Conservation (phyloP, 371 early-diverging fungal genomes). For the Dentiscutata heterogama region DNA sequence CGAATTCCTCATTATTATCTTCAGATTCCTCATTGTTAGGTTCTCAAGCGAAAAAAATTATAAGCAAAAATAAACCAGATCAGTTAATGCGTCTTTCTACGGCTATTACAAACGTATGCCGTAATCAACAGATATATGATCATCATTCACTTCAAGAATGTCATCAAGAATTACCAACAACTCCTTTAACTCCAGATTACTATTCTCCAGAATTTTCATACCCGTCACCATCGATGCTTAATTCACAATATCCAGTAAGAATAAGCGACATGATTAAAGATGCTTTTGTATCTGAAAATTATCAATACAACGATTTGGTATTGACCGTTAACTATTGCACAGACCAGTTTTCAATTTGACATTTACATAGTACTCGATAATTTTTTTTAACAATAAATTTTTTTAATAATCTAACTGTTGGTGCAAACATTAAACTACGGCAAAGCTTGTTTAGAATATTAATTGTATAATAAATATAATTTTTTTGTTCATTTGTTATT, state of each 20-base stretch:
- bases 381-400: too few species aligned
- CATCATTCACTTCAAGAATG: not conserved
- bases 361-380: not conserved
- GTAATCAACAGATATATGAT: not conserved
- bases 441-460: too few species aligned
- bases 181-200: not conserved
- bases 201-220: not conserved
- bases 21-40: not conserved
- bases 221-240: not conserved
- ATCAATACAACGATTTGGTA: not conserved
- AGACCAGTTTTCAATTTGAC: conserved; percentile 10
- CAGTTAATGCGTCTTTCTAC: not conserved
- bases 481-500: too few species aligned
- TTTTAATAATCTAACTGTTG: too few species aligned
- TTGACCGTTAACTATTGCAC: not conserved
- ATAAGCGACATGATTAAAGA: not conserved
- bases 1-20: not conserved
- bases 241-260: not conserved
- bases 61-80: not conserved
- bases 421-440: too few species aligned
- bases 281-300: not conserved
- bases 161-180: not conserved
- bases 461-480: too few species aligned
- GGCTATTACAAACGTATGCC: not conserved
- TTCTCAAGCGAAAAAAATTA: not conserved